Conservation (phyloP, 2,329 filamentous ascomycete species). For the Trichoderma lentiforme region DNA sequence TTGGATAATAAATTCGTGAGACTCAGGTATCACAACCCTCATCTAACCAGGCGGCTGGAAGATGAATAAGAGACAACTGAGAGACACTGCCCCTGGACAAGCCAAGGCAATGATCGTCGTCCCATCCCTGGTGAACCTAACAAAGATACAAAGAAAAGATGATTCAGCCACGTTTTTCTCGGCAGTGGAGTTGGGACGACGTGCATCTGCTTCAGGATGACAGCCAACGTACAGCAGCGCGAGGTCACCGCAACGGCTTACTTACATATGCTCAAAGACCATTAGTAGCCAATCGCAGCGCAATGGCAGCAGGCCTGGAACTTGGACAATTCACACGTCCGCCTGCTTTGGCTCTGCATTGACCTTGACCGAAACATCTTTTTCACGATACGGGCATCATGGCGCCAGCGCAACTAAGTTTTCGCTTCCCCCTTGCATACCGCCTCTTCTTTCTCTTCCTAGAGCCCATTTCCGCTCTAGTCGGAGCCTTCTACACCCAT, state of each 20-base stretch:
- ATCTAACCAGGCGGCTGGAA: background rate
- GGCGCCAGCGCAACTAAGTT: slow-evolving; percentile 29
- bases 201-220: background rate
- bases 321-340: background rate
- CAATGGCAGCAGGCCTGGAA: background rate
- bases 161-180: slow-evolving; percentile 2
- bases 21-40: background rate
- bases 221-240: background rate
- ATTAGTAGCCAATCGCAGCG: background rate
- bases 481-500: slow-evolving; percentile 51
- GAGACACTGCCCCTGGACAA: background rate
- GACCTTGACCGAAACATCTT: background rate
- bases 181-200: background rate
- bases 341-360: background rate
- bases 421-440: slow-evolving; percentile 58
- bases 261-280: background rate
- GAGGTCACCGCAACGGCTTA: background rate
- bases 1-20: background rate
- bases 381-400: slow-evolving; percentile 21
- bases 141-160: background rate
- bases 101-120: background rate
- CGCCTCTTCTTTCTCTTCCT: slow-evolving; percentile 71
- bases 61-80: background rate
- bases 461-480: slow-evolving; percentile 57
- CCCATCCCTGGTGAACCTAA: background rate